Evolutionary conservation across 192 early-diverging fungal genomes (phyloP), one percentile per base, ranked within the genome.

Genomic region (Coemansia sp.): DNA sequence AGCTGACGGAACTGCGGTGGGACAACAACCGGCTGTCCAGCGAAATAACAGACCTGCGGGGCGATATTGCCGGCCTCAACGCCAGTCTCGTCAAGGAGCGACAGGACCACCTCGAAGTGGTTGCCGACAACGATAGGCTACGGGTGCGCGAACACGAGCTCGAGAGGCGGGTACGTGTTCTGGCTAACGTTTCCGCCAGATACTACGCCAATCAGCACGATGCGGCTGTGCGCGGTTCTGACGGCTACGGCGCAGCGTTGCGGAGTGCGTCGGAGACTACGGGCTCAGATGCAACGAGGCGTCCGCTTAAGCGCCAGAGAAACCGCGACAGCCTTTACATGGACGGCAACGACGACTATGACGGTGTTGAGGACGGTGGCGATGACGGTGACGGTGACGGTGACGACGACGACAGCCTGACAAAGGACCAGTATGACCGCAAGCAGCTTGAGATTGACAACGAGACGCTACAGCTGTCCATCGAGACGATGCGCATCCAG

Each of bases 401-500:
- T 15, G 49, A 67, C 2, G 65, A 72, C 43, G 67, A 74, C 0
- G 66, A 68, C 44, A 63, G 63, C 2, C 16, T 74, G 63, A 58
- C n/a, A 37, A 58, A 32, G 15, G 68, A 65, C 15, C 70, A 72
- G 42, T 76, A 52, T 54, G 70, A 72, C 48, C 64, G 64, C 10
- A 67, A 74, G 67, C 69, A 83, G 60, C 66, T 83, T n/a, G 70
- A 74, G 37, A 75, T 83, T 42, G 81, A 83, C 37, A 78, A 78
- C 61, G 76, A 83, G 48, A 75, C 81, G 38, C 52, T 83, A 2
- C 65, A 75, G 60, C 69, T 83, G 19, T 67, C 76, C 10, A 73
- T 83, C 45, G 81, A 83, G 63, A 83, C 76, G 5, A 83, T 83
- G 76, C 81, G 81, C 50, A 83, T 83, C 26, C 81, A 83, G 67